These are phyloP conservation scores for Tylopilus sp. DNA, from an alignment of 768 basidiomycete species.

Conservation along the genomic window DNA sequence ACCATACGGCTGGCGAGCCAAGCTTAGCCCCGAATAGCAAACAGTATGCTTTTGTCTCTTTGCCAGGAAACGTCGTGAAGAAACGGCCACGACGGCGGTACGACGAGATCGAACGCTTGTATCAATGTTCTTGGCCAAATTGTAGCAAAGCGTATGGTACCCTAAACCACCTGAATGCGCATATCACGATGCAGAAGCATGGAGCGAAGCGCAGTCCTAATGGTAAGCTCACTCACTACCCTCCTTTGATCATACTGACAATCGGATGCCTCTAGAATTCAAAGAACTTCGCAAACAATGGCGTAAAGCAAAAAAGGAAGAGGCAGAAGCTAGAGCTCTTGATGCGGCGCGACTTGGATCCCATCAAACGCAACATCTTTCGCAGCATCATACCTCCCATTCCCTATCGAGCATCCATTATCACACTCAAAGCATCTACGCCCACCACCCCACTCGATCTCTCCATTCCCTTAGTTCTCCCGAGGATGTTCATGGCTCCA, in stretches of 20 bases:
- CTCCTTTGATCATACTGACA: slow-evolving; percentile 11
- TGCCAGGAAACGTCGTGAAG: slow-evolving; percentile 77
- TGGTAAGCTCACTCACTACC: slow-evolving; percentile 49
- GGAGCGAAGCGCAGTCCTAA: slow-evolving; percentile 85
- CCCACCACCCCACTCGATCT: slow-evolving; percentile 25
- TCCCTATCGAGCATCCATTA: slow-evolving; percentile 27
- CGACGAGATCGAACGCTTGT: slow-evolving; percentile 95
- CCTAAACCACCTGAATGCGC: slow-evolving; percentile 95
- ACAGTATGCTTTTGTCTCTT: slow-evolving; percentile 78
- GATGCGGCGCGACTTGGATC: slow-evolving; percentile 14
- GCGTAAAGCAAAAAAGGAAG: slow-evolving; percentile 90
- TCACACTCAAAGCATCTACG: slow-evolving; percentile 21
- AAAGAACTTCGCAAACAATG: slow-evolving; percentile 96
- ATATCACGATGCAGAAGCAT: slow-evolving; percentile 98
- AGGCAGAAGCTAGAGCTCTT: slow-evolving; percentile 28
- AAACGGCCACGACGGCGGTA: slow-evolving; percentile 83
- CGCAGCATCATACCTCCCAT: slow-evolving; percentile 22
- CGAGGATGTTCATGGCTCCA: slow-evolving; percentile 22
- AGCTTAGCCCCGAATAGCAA: slow-evolving; percentile 48
- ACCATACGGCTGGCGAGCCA: slow-evolving; percentile 15
- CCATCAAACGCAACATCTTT: slow-evolving; percentile 15
- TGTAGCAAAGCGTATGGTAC: slow-evolving; percentile 89
- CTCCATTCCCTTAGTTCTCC: slow-evolving; percentile 1
- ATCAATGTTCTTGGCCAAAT: slow-evolving; percentile 78
- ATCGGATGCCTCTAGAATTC: slow-evolving; percentile 62